A percentile compares a stretch with the other conserved stretches of the same genome.
These are phyloP conservation scores for Silene conica DNA, from an alignment of 148 eudicot species.

Conservation along the genomic window DNA sequence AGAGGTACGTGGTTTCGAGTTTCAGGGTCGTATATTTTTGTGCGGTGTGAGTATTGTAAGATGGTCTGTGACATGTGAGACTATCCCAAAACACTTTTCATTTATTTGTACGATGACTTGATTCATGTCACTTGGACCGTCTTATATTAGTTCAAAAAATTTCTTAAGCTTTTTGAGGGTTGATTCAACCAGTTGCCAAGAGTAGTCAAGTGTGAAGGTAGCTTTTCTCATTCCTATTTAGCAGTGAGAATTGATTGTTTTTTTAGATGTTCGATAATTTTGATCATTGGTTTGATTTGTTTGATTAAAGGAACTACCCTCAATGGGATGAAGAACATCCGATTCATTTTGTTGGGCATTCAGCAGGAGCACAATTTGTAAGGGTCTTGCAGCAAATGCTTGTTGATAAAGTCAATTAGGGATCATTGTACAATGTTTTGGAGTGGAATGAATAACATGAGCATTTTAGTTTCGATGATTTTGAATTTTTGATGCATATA, in stretches of 20 bases:
- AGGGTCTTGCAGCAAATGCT: conserved; percentile 97
- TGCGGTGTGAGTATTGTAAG: too few relatives aligned
- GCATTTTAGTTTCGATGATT: not conserved
- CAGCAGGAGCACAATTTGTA: conserved; percentile 89
- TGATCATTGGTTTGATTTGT: not conserved
- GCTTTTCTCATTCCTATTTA: too few relatives aligned
- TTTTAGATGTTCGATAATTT: too few relatives aligned
- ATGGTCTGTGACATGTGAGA: not conserved
- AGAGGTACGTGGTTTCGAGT: not conserved
- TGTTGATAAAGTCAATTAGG: conserved; percentile 64
- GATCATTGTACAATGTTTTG: conserved; percentile 1
- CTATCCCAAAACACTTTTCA: not conserved
- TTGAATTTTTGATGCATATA: not conserved
- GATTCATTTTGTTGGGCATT: conserved; percentile 94
- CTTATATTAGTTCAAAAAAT: too few relatives aligned
- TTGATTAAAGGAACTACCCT: conserved; percentile 59
- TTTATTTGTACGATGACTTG: not conserved
- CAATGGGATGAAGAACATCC: conserved; percentile 97
- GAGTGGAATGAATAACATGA: not conserved
- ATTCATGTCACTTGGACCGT: not conserved
- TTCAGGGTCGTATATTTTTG: not conserved
- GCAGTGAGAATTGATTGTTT: too few relatives aligned
- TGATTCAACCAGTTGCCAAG: too few relatives aligned
- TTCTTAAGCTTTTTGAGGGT: too few relatives aligned
- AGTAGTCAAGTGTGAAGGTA: too few relatives aligned